A percentile compares a stretch with the other conserved stretches of the same genome.
Conservation (phyloP, 2,329 filamentous ascomycete species). For the Alternaria novae-zelandiae region DNA sequence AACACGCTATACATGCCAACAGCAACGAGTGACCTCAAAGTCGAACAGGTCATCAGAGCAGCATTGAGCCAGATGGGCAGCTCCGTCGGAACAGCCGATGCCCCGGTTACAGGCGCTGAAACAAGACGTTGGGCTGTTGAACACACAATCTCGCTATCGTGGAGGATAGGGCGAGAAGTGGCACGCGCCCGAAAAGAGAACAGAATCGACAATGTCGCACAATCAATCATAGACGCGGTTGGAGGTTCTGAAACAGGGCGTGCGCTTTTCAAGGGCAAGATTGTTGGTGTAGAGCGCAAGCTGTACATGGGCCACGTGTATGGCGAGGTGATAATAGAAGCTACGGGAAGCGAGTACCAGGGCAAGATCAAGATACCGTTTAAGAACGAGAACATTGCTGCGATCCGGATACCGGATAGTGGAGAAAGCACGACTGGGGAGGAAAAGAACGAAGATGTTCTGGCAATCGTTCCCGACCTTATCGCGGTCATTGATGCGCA, state of each 20-base stretch:
- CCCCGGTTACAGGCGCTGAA: constrained; percentile 47
- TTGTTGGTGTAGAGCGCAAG: constrained; percentile 52
- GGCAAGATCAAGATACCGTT: constrained; percentile 70
- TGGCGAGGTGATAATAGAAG: constrained; percentile 51
- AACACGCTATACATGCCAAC: constrained; percentile 50
- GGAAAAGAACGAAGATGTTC: constrained; percentile 48
- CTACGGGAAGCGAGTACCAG: constrained; percentile 27
- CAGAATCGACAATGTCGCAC: constrained; percentile 45
- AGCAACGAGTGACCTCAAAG: constrained; percentile 46
- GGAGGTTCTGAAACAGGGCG: constrained; percentile 47
- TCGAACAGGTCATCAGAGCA: constrained; percentile 48
- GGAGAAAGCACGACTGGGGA: constrained; percentile 33
- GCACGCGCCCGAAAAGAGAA: constrained; percentile 44
- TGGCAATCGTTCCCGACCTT: constrained; percentile 59
- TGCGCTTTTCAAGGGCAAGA: constrained; percentile 55
- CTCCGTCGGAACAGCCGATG: constrained; percentile 45
- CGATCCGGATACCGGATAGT: constrained; percentile 44
- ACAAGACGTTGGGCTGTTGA: constrained; percentile 49
- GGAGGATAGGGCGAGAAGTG: constrained; percentile 49
- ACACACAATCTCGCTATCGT: constrained; percentile 48
- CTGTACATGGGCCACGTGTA: constrained; percentile 52
- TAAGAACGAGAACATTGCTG: constrained; percentile 77
- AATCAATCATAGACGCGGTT: constrained; percentile 52
- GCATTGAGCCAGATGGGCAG: constrained; percentile 47
- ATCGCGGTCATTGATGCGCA: constrained; percentile 58